These are phyloP conservation scores for Starmerella apis DNA, from an alignment of 805 yeast genomes.

Conservation along the genomic window DNA sequence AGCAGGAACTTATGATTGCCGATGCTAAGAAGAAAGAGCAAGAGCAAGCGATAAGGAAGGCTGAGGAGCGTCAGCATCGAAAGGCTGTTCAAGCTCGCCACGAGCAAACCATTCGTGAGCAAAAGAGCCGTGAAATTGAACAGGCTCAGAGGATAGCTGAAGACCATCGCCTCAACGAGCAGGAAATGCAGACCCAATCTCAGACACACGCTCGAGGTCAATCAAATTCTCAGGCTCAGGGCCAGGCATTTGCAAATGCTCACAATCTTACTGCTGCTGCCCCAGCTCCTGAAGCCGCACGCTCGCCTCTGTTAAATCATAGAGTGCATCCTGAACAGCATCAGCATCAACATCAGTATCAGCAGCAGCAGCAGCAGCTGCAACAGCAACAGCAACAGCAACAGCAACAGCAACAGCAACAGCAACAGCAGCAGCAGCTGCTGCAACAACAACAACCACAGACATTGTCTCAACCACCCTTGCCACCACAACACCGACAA, in stretches of 20 bases:
- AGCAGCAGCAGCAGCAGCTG: background rate
- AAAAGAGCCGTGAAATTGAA: background rate
- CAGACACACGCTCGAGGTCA: background rate
- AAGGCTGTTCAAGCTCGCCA: background rate
- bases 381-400: constrained; percentile 1
- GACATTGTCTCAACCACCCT: background rate
- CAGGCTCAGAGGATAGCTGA: background rate
- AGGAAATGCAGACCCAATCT: constrained; percentile 1
- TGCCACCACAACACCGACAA: background rate
- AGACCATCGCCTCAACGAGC: background rate
- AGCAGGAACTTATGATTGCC: background rate
- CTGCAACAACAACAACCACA: background rate
- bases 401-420: background rate
- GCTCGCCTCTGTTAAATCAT: constrained; percentile 13
- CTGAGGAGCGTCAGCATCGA: background rate
- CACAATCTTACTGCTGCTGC: constrained; percentile 12
- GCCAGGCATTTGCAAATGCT: background rate
- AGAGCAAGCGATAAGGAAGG: background rate
- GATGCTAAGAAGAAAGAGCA: background rate
- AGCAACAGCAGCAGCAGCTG: background rate
- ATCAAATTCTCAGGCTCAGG: background rate
- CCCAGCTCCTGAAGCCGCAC: constrained; percentile 10
- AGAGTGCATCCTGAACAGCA: constrained; percentile 7
- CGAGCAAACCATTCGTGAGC: background rate
- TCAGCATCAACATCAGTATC: background rate